A percentile compares a stretch with the other conserved stretches of the same genome.
These are phyloP conservation scores for Reutealis trisperma DNA, from an alignment of 345 rosid species.

Conservation along the genomic window DNA sequence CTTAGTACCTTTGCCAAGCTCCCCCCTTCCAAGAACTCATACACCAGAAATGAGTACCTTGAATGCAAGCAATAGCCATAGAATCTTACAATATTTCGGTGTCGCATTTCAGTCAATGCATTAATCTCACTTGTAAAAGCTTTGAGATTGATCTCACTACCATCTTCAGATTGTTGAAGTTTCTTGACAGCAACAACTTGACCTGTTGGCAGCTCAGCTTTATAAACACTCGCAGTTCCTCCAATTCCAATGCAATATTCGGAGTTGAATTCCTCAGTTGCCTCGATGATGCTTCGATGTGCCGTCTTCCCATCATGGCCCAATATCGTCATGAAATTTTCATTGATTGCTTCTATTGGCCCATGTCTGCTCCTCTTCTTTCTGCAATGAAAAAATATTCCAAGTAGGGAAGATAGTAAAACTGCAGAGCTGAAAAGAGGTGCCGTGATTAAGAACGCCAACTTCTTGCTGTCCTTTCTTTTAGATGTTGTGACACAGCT, in stretches of 20 bases:
- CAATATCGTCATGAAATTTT: not conserved
- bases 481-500: not conserved
- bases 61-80: not conserved
- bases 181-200: conserved; percentile 17
- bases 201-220: conserved; percentile 6
- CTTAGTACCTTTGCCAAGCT: not conserved
- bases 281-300: conserved; percentile 3
- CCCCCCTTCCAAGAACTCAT: conserved; percentile 18
- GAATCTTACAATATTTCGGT: conserved; percentile 10
- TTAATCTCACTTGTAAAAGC: conserved; percentile 11
- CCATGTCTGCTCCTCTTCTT: not conserved
- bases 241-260: conserved; percentile 6
- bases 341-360: not conserved
- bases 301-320: not conserved
- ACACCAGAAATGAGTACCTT: conserved; percentile 15
- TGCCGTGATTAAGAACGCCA: not conserved
- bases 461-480: not conserved
- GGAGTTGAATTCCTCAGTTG: conserved; percentile 10
- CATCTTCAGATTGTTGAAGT: not conserved
- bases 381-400: not conserved
- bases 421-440: not conserved
- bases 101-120: not conserved
- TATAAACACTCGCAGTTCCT: conserved; percentile 11
- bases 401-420: not conserved
- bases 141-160: not conserved